Evolutionary conservation across 2,329 filamentous ascomycete species (phyloP).

Genomic region (Botrytis galanthina): DNA sequence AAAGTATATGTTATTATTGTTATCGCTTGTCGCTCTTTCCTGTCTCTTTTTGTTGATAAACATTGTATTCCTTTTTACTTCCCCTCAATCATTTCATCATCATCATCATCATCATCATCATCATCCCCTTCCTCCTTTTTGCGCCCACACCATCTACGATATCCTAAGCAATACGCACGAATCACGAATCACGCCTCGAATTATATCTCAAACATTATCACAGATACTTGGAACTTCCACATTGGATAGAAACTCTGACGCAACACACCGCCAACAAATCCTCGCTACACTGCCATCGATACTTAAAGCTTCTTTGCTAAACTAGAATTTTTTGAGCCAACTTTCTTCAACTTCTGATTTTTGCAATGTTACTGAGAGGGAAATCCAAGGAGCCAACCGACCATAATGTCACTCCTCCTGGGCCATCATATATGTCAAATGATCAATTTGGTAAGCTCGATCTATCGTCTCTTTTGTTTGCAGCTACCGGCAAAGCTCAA

Average conservation of each 20-base stretch:
- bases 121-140: neutral
- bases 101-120: neutral
- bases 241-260: constrained; percentile 17
- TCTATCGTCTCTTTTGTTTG: neutral
- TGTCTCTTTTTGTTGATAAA: constrained; percentile 14
- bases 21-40: neutral
- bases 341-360: neutral
- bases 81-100: neutral
- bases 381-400: constrained; percentile 38
- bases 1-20: constrained; percentile 7
- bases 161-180: constrained; percentile 8
- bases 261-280: constrained; percentile 16
- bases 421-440: constrained; percentile 63
- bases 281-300: constrained; percentile 2
- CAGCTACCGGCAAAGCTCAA: neutral
- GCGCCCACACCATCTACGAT: neutral
- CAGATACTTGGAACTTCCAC: constrained; percentile 19
- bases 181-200: constrained; percentile 15
- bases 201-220: neutral
- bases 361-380: constrained; percentile 34
- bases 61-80: neutral
- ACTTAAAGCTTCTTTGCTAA: constrained; percentile 2
- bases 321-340: constrained; percentile 1
- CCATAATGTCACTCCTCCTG: constrained; percentile 59
- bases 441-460: constrained; percentile 60